Base-by-base conservation (phyloP, 148 eudicot genomes). In the Rhododendron vialii region DNA sequence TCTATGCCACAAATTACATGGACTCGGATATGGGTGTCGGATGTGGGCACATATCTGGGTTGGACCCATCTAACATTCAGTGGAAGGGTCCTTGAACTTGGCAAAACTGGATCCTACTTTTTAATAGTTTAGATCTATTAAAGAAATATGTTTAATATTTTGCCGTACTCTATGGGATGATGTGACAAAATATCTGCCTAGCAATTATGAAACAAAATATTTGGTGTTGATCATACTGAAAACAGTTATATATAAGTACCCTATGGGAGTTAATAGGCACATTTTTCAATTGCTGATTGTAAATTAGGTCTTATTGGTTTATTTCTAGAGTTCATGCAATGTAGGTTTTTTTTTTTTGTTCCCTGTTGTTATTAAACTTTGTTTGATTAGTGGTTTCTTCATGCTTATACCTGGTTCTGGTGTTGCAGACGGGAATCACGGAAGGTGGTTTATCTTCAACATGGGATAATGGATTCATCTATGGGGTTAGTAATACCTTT, bases 401-500 rank as follows among this genome's bases (percentile, higher is more conserved):
- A 67, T 80, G 48, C 13, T 65, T 83, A 67, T 86, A 81, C 20
- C 53, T 90, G 69, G 75, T 69, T 59, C 30, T 84, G 61, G 65
- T 89, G 28, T 86, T 91, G 82, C 92, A 98, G 99, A 88, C 98
- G 95, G 61, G 95, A 98, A 89, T 89, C 99, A 41, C 90, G 91
- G 88, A 95, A 98, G 91, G 98, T 90, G 78, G 99, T 94, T 78
- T 98, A 94, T 90, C 89, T 98, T 82, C 99, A 98, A 89, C 99
- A 98, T 88, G 99, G 98, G 80, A 93, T 98, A 81, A 85, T 98
- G 87, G 99, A 98, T 93, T 95, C 99, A 84, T 95, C 99, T 61
- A 95, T 98, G 98, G 98, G 99, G 99, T 98, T 83, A 90, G 95
- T 86, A 36, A 35, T 74, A 22, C 47, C n/a, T 81, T 51, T 73